These are phyloP conservation scores for Dryas integrifolia DNA, from an alignment of 331 rosid genomes.

Conservation along the genomic window DNA sequence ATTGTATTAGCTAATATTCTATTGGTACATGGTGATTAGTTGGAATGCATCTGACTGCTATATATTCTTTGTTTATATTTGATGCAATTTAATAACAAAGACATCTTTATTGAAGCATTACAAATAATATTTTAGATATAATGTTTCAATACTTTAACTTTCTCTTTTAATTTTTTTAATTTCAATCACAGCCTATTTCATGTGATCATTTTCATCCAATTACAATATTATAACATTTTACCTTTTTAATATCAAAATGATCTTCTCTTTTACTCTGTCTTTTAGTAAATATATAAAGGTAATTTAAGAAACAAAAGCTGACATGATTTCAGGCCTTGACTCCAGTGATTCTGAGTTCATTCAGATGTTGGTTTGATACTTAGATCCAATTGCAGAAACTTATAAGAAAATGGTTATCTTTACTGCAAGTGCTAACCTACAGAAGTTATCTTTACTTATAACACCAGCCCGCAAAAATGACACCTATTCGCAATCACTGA, in stretches of 20 bases:
- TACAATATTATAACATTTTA: neutral
- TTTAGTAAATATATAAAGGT: neutral
- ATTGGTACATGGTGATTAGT: conserved; percentile 16
- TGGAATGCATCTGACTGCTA: conserved; percentile 23
- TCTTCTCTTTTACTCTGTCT: conserved; percentile 20
- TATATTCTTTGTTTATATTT: neutral
- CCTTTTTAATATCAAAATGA: neutral
- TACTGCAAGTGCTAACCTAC: too few relatives aligned
- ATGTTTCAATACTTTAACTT: neutral
- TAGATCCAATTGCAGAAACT: neutral
- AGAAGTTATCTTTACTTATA: too few relatives aligned
- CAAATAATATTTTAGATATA: neutral
- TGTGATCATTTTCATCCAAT: conserved; percentile 4
- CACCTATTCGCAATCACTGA: too few relatives aligned
- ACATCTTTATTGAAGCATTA: neutral
- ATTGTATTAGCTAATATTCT: conserved; percentile 14
- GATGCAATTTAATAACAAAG: conserved; percentile 11
- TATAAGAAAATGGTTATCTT: neutral
- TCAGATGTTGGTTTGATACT: conserved; percentile 10
- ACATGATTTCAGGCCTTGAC: conserved; percentile 23
- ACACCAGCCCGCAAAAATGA: too few relatives aligned
- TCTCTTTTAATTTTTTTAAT: neutral
- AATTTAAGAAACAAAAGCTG: conserved; percentile 23
- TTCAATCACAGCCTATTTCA: neutral
- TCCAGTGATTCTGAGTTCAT: conserved; percentile 9